These are phyloP conservation scores for Cercophora sp. DNA, from an alignment of 495 filamentous ascomycete species.

Conservation along the genomic window DNA sequence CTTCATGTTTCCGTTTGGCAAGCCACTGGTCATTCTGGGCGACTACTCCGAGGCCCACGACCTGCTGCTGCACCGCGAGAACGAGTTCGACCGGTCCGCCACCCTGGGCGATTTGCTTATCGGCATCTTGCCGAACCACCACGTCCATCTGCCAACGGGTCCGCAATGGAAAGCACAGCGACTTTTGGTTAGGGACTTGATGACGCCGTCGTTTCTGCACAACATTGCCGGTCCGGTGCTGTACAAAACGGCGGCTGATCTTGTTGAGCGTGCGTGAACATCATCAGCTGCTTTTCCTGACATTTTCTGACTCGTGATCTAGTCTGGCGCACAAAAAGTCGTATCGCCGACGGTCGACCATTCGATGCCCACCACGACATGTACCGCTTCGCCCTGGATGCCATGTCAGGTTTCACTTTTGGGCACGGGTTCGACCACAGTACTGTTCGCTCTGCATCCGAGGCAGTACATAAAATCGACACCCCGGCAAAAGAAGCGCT, in stretches of 20 bases:
- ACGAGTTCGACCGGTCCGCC: slow-evolving; percentile 30
- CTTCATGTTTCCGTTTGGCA: slow-evolving; percentile 29
- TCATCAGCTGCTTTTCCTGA: too few relatives aligned
- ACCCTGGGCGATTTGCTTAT: slow-evolving; percentile 5
- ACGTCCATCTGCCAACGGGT: slow-evolving; percentile 11
- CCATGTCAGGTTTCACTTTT: not conserved
- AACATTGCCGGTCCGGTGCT: too few relatives aligned
- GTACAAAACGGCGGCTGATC: too few relatives aligned
- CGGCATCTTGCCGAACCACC: slow-evolving; percentile 10
- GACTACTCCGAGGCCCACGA: slow-evolving; percentile 35
- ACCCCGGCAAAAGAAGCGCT: too few relatives aligned
- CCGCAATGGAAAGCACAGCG: slow-evolving; percentile 8
- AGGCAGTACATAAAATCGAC: not conserved
- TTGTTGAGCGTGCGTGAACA: too few relatives aligned
- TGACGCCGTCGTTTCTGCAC: slow-evolving; percentile 26
- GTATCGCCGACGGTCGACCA: not conserved
- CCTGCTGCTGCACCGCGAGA: slow-evolving; percentile 26
- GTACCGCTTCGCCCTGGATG: not conserved
- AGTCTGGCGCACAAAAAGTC: not conserved
- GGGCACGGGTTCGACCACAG: not conserved
- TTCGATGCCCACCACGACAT: not conserved
- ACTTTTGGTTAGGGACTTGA: slow-evolving; percentile 18
- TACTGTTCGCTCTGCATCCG: not conserved
- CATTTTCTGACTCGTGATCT: too few relatives aligned
- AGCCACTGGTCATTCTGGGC: slow-evolving; percentile 30